Conservation (phyloP, 148 eudicot species). For the Vaccinium darrowii region DNA sequence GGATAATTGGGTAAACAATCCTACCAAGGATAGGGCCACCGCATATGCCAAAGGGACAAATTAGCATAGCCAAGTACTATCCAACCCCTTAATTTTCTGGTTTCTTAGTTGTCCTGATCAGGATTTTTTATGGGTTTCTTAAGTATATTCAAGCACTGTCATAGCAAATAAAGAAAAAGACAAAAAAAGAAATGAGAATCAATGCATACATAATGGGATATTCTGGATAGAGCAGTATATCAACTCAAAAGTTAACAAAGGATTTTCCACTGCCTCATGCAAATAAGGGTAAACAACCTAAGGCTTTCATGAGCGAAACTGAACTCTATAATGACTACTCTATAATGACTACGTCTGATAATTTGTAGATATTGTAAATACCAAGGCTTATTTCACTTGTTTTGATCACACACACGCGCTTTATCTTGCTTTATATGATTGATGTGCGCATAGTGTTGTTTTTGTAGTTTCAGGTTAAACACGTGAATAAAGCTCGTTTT, state of each 20-base stretch:
- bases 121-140: background rate
- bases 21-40: background rate
- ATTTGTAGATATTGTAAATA: too few relatives aligned
- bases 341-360: too few relatives aligned
- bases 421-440: too few relatives aligned
- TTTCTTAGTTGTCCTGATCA: background rate
- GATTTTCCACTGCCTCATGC: background rate
- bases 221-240: background rate
- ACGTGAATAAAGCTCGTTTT: too few relatives aligned
- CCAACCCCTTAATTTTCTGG: slow-evolving; percentile 1
- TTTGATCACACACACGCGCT: too few relatives aligned
- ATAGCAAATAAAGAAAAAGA: background rate
- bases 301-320: background rate
- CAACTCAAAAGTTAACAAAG: slow-evolving; percentile 1
- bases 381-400: too few relatives aligned
- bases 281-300: background rate
- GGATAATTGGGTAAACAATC: background rate
- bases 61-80: background rate
- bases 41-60: background rate
- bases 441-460: too few relatives aligned
- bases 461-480: too few relatives aligned
- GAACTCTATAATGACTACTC: too few relatives aligned
- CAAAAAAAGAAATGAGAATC: too few relatives aligned
- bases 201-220: background rate
- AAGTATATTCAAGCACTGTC: background rate